Evolutionary conservation across 176 grass and related monocot genomes (phyloP), one percentile per base, ranked within the genome.

Genomic region (Oryza longistaminata): DNA sequence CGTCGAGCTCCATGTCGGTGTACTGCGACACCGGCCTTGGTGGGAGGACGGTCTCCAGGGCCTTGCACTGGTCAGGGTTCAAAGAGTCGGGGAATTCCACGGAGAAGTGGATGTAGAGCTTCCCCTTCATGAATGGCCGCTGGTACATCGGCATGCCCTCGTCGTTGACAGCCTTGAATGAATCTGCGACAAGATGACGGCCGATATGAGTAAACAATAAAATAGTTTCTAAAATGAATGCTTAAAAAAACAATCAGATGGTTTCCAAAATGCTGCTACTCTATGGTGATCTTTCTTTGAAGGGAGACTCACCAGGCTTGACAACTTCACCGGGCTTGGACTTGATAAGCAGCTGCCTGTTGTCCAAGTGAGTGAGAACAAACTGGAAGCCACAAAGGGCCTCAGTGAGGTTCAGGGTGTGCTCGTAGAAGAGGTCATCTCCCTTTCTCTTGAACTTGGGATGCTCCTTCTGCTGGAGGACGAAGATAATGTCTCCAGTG

Each of bases 101-200:
- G 0, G 91, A 88, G 68, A 97, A 97, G 74, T 94, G 94, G 85
- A 97, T 90, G 87, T 97, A 97, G 14, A 97, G 84, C 81, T 97
- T 97, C 65, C 94, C 94, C 85, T 86, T 97, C 94, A 97, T 94
- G 85, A 93, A 97, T 0, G 94, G 87, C 79, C 87, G 89, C 82
- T 94, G 86, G 71, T 97, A 97, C 70, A 97, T 90, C 15, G 94
- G 94, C 94, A 97, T 97, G 10, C 94, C 94, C 70, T 97, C 94
- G 2, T 97, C 94, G 11, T 97, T 94, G 24, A 97, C 90, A 0
- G 91, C 94, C 87, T 97, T 97, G 73, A 90, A 97, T 17, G 92
- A 93, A 86, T 90, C 94, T 97, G 75, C 39, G 53, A 0, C 1
- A 66, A 62, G 6, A 44, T 6, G 9, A 58, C 1, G 1, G 15